Base-by-base conservation (phyloP, 257 asterid species). In the Ophiorrhiza pumila region DNA sequence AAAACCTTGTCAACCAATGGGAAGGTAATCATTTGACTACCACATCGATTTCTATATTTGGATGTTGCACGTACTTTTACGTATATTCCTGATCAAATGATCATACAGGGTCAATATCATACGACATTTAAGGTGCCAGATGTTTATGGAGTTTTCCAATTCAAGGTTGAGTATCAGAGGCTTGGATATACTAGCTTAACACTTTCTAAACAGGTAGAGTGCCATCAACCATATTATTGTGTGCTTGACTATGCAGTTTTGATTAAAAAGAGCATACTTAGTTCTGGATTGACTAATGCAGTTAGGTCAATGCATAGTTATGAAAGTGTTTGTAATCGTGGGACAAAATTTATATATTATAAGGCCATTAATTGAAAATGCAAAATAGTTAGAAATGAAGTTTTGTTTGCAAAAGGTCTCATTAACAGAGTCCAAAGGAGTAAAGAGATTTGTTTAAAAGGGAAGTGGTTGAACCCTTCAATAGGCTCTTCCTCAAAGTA, bases 81-180 rank as follows among this genome's bases (percentile, higher is more conserved):
- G 29, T 66, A 32, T 1, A 23, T 25, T 9, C 39, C 71, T 18
- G 52, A 27, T 50, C 20, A 53, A 23, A 41, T 67, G 35, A 5
- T 41, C 49, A 47, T 78, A 69, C 79, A 92, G 96, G 95, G 96
- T 52, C 83, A 87, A 45, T 88, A 85, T 81, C 82, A 87, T 79
- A 84, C 96, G 69, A 80, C 96, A 34, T 90, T 92, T 78, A 92
- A 92, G 86, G 92, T 90, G 42, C 96, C 97, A 32, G 97, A 89
- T 87, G 90, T 90, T 47, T 91, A 92, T 80, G 97, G 97, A 63
- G 97, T 92, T 80, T 92, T 91, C 86, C 96, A 90, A 83, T 91
- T 91, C 69, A 91, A 91, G 83, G 88, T 92, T 60, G 96, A 90
- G 85, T 92, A 92, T 72, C 82, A 85, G 74, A 87, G 83, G 82